Base-by-base conservation (phyloP, 2,329 filamentous ascomycete genomes). In the Truncatella angustata region DNA sequence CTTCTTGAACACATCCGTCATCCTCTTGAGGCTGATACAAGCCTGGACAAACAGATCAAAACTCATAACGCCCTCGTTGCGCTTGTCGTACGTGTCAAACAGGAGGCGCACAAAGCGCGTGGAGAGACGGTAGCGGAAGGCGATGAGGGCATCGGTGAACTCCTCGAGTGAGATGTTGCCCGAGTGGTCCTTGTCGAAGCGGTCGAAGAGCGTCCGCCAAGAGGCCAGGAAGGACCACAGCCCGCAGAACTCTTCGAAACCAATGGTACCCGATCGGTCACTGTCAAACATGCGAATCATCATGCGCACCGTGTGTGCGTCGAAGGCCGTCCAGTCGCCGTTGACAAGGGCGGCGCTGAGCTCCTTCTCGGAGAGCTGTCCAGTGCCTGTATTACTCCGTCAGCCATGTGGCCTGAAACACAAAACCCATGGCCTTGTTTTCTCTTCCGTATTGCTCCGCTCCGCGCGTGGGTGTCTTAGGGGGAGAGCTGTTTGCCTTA, bases 281-380 rank as follows among this genome's bases (percentile, higher is more conserved):
- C 88, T 90, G 73, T 97, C 93, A 73, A 99, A 99, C 94, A 99
- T 97, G 66, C 92, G 88, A 60, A 99, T 97, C 92, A 99, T 97
- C 90, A 97, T 96, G 65, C 88, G 88, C 58, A 97, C 92, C 1
- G 94, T 99, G 63, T 96, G 89, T 4, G 86, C 81, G 71, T 99
- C 92, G 69, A 99, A 99, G 4, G 91, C 84, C 1, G 90, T 90
- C 84, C 90, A 97, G 77, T 99, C 94, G 51, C 92, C 93, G 67
- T 99, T 99, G 54, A 97, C 92, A 5, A 99, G 84, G 18, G 94
- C 94, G 1, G 89, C 87, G 9, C 90, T 87, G 37, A 99, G 85
- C 70, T 97, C 93, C 48, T 80, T 79, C 71, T 96, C 92, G 2
- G 88, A 91, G 43, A 99, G 81, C 58, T 91, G 85, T 18, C 93